Evolutionary conservation across 768 basidiomycete species (phyloP).

Genomic region (Strobilomyces dryophilus): DNA sequence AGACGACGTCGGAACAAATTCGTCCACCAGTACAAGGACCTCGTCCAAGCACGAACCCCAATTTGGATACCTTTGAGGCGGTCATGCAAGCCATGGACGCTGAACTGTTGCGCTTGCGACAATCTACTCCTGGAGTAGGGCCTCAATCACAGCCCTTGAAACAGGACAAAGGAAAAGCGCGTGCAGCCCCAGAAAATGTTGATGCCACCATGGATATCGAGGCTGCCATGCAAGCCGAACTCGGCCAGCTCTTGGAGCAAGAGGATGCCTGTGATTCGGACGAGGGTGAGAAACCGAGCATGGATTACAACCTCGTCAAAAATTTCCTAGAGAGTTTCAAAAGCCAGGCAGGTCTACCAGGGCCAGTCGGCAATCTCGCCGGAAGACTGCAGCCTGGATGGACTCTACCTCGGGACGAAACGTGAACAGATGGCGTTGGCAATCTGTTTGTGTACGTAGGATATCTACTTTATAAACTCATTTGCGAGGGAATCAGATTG

Average conservation of each 20-base stretch:
- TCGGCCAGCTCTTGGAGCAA: slow-evolving; percentile 57
- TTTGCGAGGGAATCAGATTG: background rate
- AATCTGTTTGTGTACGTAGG: background rate
- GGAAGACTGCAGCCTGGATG: slow-evolving; percentile 79
- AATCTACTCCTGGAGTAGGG: slow-evolving; percentile 19
- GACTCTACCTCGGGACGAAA: slow-evolving; percentile 67
- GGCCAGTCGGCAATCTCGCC: slow-evolving; percentile 87
- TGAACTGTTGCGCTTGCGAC: slow-evolving; percentile 56
- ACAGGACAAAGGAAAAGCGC: slow-evolving; percentile 44
- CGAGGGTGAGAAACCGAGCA: slow-evolving; percentile 43
- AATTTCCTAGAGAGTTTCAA: slow-evolving; percentile 97
- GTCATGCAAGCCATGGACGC: slow-evolving; percentile 96
- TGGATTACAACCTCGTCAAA: slow-evolving; percentile 91
- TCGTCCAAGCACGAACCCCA: slow-evolving; percentile 52
- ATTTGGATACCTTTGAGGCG: slow-evolving; percentile 88
- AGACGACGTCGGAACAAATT: slow-evolving; percentile 7
- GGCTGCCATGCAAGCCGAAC: slow-evolving; percentile 85
- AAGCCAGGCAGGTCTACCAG: slow-evolving; percentile 82
- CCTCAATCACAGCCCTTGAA: slow-evolving; percentile 21
- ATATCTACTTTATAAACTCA: background rate
- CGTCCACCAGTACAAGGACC: slow-evolving; percentile 31
- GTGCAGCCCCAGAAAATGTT: slow-evolving; percentile 31
- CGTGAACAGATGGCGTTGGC: slow-evolving; percentile 18
- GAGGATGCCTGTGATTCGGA: slow-evolving; percentile 46
- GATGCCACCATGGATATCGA: slow-evolving; percentile 68